Base-by-base conservation (phyloP, 768 basidiomycete genomes). In the Suillus weaverae region DNA sequence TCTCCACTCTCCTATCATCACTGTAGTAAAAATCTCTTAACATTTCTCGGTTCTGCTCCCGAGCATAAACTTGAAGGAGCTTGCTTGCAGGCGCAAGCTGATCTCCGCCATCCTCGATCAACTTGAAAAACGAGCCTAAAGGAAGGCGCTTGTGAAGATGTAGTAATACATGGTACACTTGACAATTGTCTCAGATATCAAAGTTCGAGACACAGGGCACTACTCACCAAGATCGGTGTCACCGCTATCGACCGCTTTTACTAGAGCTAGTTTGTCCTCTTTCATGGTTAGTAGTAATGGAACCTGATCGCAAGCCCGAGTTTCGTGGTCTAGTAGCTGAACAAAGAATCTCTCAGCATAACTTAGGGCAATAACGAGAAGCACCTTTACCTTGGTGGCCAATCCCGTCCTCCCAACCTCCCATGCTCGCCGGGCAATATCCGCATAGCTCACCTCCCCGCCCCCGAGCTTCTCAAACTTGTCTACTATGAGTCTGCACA, bases 21-120 rank as follows among this genome's bases (percentile, higher is more conserved):
- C 97, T 97, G 72, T 97, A 99, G 76, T 95, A 99, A 77, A 96
- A 99, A 74, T 99, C 95, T 18, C 95, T 83, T 8, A 99, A 80
- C 87, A 99, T 91, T 67, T 94, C 93, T 60, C 91, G 82, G 73
- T 97, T 92, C 71, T 94, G 94, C 73, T 95, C 92, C 44, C 91
- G 81, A 0, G 93, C 94, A 73, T 96, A 97, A 1, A 96, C 93
- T 74, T 97, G 92, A 53, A 97, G 82, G 4, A 97, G 78, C 65
- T 83, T 88, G 68, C 88, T 88, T 0, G 94, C 94, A n/a, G 85
- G 87, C 4, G 83, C 84, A 9, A 97, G 84, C 50, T 80, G 77
- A 41, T 88, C 82, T 3, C 95, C 94, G 14, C 94, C 92, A 60
- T 96, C 95, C 77, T 99, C 95, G 56, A 99, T 88, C 30, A 98